Conservation (phyloP, 192 early-diverging fungal species). For the Podila clonocystis region DNA sequence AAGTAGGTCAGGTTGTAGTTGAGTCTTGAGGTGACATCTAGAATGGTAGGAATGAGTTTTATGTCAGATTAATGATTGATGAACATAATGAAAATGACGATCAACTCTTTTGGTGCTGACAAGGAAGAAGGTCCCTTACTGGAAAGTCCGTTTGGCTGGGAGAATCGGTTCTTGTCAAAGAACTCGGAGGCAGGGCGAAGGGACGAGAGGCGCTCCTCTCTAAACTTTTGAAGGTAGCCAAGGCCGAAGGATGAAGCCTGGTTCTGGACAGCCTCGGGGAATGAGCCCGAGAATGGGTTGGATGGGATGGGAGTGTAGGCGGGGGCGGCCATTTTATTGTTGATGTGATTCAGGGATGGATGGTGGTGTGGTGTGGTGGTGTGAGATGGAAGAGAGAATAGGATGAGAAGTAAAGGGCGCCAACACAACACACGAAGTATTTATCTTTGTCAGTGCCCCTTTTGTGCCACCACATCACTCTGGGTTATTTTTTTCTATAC, state of each 20-base stretch:
- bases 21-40: conserved; percentile 52
- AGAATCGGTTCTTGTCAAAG: conserved; percentile 66
- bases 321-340: conserved; percentile 33
- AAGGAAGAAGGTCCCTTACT: conserved; percentile 20
- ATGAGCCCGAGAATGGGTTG: conserved; percentile 43
- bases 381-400: neutral
- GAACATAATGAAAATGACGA: too few relatives aligned
- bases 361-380: neutral
- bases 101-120: too few relatives aligned
- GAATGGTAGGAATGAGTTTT: neutral
- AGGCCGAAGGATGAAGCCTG: conserved; percentile 44
- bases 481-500: too few relatives aligned
- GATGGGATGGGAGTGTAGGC: conserved; percentile 37
- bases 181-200: conserved; percentile 62
- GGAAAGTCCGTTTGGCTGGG: conserved; percentile 51
- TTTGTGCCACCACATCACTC: too few relatives aligned
- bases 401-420: neutral
- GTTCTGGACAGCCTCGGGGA: conserved; percentile 35
- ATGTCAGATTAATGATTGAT: too few relatives aligned
- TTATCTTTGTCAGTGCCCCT: neutral
- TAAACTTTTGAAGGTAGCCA: conserved; percentile 56
- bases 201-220: conserved; percentile 61
- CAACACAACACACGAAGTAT: neutral
- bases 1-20: conserved; percentile 70
- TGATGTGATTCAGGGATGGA: neutral